These are phyloP conservation scores for Syzygium aqueum DNA, from an alignment of 345 rosid genomes.

Conservation along the genomic window DNA sequence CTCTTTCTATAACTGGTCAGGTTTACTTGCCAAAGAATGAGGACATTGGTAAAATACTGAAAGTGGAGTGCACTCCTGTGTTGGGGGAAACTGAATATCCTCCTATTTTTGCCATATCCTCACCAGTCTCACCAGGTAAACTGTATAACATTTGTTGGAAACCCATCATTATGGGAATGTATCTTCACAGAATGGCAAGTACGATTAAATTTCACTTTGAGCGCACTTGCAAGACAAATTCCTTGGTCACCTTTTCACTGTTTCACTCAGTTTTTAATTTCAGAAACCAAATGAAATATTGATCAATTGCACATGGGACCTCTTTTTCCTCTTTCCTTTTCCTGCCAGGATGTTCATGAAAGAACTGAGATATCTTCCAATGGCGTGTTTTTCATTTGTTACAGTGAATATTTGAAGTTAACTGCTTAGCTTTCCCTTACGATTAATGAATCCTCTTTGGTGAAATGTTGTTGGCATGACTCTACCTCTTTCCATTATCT, in stretches of 20 bases:
- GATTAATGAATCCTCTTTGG: not conserved
- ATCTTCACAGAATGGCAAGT: not conserved
- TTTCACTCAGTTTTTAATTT: not conserved
- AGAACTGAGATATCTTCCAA: not conserved
- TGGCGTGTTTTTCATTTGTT: not conserved
- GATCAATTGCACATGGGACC: not conserved
- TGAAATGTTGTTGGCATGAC: not conserved
- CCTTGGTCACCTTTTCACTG: not conserved
- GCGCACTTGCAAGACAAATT: not conserved
- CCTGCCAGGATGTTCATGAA: not conserved
- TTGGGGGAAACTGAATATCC: constrained; percentile 68
- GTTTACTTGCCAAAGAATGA: constrained; percentile 89
- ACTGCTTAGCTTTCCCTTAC: not conserved
- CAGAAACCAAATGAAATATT: not conserved
- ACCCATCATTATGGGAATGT: not conserved
- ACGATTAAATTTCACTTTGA: not conserved
- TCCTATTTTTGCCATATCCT: constrained; percentile 69
- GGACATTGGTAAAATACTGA: constrained; percentile 69
- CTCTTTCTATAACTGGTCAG: constrained; percentile 21
- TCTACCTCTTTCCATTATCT: not conserved
- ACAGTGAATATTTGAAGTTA: not conserved
- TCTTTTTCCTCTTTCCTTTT: not conserved
- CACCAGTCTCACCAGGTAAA: constrained; percentile 73
- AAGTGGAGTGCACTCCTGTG: constrained; percentile 67
- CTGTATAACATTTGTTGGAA: not conserved